Conservation (phyloP, 352 stramenopile genomes). For the Globisporangium carolinianum region DNA sequence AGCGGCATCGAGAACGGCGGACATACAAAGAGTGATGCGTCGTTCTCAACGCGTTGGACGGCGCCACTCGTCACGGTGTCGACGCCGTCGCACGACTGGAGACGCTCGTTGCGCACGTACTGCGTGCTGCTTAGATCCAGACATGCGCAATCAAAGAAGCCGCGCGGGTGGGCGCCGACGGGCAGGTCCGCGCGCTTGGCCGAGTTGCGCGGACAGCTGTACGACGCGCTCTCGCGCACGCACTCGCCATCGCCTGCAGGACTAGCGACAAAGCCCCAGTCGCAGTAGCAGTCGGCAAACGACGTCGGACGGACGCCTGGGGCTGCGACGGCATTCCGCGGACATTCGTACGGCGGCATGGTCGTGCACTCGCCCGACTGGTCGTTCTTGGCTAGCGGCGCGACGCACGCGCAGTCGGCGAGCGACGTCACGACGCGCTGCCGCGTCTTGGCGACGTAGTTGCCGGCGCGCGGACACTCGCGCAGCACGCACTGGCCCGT, state of each 20-base stretch:
- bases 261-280: conserved; percentile 63
- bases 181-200: conserved; percentile 30
- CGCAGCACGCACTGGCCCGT: conserved; percentile 45
- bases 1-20: conserved; percentile 53
- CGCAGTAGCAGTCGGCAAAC: conserved; percentile 69
- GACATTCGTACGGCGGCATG: conserved; percentile 23
- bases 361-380: conserved; percentile 63
- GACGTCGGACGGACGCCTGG: conserved; percentile 27
- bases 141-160: conserved; percentile 78
- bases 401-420: conserved; percentile 61
- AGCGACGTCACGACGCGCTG: conserved; percentile 37
- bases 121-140: conserved; percentile 17
- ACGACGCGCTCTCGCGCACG: conserved; percentile 42
- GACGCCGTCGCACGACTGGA: conserved; percentile 37
- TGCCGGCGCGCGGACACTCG: conserved; percentile 61
- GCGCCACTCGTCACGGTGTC: conserved; percentile 15
- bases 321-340: conserved; percentile 25
- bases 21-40: conserved; percentile 28
- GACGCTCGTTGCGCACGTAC: conserved; percentile 51
- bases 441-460: conserved; percentile 58
- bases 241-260: conserved; percentile 23
- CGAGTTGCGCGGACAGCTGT: conserved; percentile 59
- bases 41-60: conserved; percentile 1
- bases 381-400: conserved; percentile 61
- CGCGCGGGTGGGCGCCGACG: conserved; percentile 30